A percentile compares a stretch with the other conserved stretches of the same genome.
phyloP scores from a whole-genome alignment of 2,329 filamentous ascomycete species.

The Fusarium ambrosium region DNA sequence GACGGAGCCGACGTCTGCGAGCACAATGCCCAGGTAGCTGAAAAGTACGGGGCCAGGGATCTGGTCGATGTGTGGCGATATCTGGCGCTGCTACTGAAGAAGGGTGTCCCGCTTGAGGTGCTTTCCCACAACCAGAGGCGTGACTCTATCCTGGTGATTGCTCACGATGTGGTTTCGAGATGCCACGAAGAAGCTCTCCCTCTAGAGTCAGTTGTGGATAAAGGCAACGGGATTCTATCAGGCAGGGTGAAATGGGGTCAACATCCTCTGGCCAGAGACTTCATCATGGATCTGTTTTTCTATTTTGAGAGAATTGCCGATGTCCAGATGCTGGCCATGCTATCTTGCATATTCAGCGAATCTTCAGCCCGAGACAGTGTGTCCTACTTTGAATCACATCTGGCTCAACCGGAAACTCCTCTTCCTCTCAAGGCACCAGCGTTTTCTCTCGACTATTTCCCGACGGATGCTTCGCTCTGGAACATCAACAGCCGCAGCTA shows the following conservation, averaged over 20 bases:
- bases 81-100: conserved; percentile 80
- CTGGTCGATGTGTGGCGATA: conserved; percentile 88
- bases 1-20: conserved; percentile 84
- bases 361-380: conserved; percentile 67
- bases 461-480: conserved; percentile 69
- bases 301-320: conserved; percentile 74
- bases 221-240: conserved; percentile 54
- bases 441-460: conserved; percentile 77
- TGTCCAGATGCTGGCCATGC: conserved; percentile 79
- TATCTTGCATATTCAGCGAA: conserved; percentile 78
- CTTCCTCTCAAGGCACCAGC: conserved; percentile 75
- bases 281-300: conserved; percentile 73
- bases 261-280: conserved; percentile 73
- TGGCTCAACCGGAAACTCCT: conserved; percentile 72
- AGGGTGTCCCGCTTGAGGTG: conserved; percentile 79
- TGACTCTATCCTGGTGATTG: conserved; percentile 77
- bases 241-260: conserved; percentile 77
- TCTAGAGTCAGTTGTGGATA: conserved; percentile 21
- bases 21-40: conserved; percentile 85
- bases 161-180: conserved; percentile 69
- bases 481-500: conserved; percentile 65
- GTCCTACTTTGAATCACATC: conserved; percentile 68
- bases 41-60: conserved; percentile 77
- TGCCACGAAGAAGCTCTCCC: conserved; percentile 36
- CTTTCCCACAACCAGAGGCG: conserved; percentile 66